Evolutionary conservation across 108 stramenopile genomes (phyloP), one percentile per base, ranked within the genome.

Genomic region (Cylindrotheca fusiformis): DNA sequence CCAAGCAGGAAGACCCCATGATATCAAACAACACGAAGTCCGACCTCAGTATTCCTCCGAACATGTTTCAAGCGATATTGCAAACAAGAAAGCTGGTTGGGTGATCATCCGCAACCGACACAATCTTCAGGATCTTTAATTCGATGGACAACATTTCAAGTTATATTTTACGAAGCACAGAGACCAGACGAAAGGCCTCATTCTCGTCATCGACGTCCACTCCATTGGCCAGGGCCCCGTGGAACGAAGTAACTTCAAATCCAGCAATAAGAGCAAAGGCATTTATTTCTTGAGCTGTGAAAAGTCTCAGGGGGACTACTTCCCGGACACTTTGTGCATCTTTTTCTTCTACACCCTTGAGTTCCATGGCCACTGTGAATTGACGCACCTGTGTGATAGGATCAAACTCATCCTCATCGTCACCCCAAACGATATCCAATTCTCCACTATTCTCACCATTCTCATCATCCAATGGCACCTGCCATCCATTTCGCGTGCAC

Each of bases 211-310:
- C 76, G 26, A 89, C 81, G 44, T 74, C 71, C n/a, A 93, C 83
- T 36, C 79, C 84, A 22, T 75, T 73, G 26, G 53, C 71, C 50
- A 93, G 60, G 19, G 88, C 84, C 17, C 91, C 91, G 71, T 87
- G 83, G 72, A 84, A 78, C 1, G 77, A 86, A 10, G 67, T 84
- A 17, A 86, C 70, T 48, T 81, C 69, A 60, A 89, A 83, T 17
- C 86, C 88, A 32, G 81, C 52, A 45, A 70, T 72, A 56, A 72
- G 36, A 4, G 88, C 88, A 26, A 93, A 55, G 14, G 76, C 74
- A 69, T 84, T 71, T 33, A 93, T 84, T 68, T 93, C 91, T 80
- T 93, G 91, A 28, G 81, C 68, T 20, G 91, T 89, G 58, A 87
- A 93, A n/a, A 83, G 68, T 32, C 88, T 71, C 78, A 87, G 66